These are phyloP conservation scores for Leishmania tarentolae DNA, from an alignment of 208 protist genomes.

Conservation along the genomic window DNA sequence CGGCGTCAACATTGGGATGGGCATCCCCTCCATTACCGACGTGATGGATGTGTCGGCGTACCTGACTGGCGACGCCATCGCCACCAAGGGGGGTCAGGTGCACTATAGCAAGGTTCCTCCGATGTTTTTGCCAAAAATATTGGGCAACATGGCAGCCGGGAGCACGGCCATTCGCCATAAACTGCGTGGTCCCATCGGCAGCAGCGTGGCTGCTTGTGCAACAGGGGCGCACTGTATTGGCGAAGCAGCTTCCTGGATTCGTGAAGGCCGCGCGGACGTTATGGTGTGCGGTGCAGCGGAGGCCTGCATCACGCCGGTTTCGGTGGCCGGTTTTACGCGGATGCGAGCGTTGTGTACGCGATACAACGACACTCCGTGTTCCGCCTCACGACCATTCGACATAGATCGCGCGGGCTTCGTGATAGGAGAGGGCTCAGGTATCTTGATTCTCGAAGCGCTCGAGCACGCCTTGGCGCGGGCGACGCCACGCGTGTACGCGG, in stretches of 20 bases:
- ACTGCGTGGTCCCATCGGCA: conserved; percentile 92
- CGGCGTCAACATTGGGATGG: conserved; percentile 92
- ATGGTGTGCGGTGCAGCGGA: conserved; percentile 95
- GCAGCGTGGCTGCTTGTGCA: conserved; percentile 96
- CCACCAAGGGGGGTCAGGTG: conserved; percentile 4
- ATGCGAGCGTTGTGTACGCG: conserved; percentile 93
- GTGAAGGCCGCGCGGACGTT: conserved; percentile 79
- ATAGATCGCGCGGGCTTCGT: conserved; percentile 93
- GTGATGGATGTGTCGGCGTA: conserved; percentile 65
- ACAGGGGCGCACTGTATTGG: conserved; percentile 97
- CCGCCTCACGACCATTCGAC: conserved; percentile 96
- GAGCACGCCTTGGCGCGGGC: conserved; percentile 85
- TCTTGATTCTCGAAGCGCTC: conserved; percentile 94
- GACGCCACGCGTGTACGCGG: conserved; percentile 81
- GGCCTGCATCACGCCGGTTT: conserved; percentile 91
- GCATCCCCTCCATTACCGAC: conserved; percentile 86
- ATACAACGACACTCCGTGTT: conserved; percentile 88
- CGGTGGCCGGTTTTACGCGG: conserved; percentile 94
- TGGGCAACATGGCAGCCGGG: conserved; percentile 97
- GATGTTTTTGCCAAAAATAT: conserved; percentile 96
- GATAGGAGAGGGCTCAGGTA: conserved; percentile 96
- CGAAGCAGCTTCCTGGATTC: conserved; percentile 92
- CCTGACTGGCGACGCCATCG: conserved; percentile 35
- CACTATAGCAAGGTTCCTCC: conserved; percentile 83
- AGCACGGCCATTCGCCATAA: conserved; percentile 89